Percentiles rank a stretch among this genome's conserved stretches.
Evolutionary conservation across 129 eudicot species (phyloP).

Genomic region (Arctium lappa): DNA sequence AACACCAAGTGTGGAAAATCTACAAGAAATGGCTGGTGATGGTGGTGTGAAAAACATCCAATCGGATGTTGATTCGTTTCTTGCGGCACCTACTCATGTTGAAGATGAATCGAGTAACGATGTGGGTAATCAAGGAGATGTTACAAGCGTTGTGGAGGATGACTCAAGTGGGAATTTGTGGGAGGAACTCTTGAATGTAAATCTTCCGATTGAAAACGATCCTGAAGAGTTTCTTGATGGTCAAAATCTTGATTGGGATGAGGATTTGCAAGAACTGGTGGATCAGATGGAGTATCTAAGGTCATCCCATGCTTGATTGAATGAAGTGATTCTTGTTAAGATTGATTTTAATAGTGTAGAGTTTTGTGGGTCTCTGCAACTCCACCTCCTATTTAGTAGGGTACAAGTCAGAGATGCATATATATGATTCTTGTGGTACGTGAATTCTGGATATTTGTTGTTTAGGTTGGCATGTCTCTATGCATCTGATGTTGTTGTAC

Average conservation of each 20-base stretch:
- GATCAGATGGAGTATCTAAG: slow-evolving; percentile 71
- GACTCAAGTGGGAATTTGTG: slow-evolving; percentile 38
- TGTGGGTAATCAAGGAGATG: slow-evolving; percentile 19
- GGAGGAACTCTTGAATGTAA: slow-evolving; percentile 56
- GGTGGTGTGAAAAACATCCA: slow-evolving; percentile 17
- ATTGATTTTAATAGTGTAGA: neutral
- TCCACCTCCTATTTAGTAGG: slow-evolving; percentile 25
- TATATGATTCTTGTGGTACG: slow-evolving; percentile 18
- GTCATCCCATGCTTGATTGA: slow-evolving; percentile 31
- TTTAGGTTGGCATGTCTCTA: slow-evolving; percentile 1
- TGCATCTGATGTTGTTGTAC: slow-evolving; percentile 32
- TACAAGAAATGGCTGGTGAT: slow-evolving; percentile 26
- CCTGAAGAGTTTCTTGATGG: slow-evolving; percentile 50
- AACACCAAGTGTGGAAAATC: slow-evolving; percentile 45
- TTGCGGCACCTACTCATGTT: slow-evolving; percentile 33
- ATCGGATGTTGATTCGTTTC: slow-evolving; percentile 38
- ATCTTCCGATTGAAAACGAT: slow-evolving; percentile 26
- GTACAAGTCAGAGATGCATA: slow-evolving; percentile 27
- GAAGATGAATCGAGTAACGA: slow-evolving; percentile 45
- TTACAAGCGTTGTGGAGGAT: slow-evolving; percentile 27
- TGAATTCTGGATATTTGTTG: neutral
- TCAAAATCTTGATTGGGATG: slow-evolving; percentile 65
- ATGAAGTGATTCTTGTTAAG: slow-evolving; percentile 12
- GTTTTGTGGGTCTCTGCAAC: slow-evolving; percentile 28
- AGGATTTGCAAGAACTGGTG: slow-evolving; percentile 59